Conservation (phyloP, 768 basidiomycete genomes). For the Cystofilobasidium capitatum region DNA sequence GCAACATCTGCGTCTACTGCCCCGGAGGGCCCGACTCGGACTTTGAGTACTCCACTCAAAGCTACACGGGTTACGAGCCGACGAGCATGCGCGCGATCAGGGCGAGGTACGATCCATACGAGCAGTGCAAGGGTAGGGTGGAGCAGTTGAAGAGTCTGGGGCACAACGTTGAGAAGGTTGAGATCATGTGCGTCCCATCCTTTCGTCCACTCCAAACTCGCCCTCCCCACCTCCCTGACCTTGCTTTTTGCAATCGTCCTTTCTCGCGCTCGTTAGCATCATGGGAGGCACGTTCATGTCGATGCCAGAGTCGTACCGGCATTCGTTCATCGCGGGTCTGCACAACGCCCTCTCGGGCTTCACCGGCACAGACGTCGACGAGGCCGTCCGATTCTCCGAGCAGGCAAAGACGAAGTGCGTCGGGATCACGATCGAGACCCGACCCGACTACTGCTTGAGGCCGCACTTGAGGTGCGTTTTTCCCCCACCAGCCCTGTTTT, state of each 20-base stretch:
- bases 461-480: constrained; percentile 78
- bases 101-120: constrained; percentile 91
- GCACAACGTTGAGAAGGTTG: constrained; percentile 91
- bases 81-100: constrained; percentile 99
- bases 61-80: constrained; percentile 84
- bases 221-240: not conserved
- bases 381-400: constrained; percentile 94
- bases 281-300: constrained; percentile 99
- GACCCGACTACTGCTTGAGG: constrained; percentile 93
- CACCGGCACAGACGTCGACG: constrained; percentile 85
- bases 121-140: constrained; percentile 87
- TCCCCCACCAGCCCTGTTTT: too few relatives aligned
- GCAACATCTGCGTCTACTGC: constrained; percentile 98
- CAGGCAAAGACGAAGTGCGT: constrained; percentile 97
- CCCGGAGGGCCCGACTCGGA: constrained; percentile 98
- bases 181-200: constrained; percentile 38
- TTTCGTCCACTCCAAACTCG: not conserved
- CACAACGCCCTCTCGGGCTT: constrained; percentile 95
- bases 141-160: constrained; percentile 94
- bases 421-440: constrained; percentile 96
- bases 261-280: constrained; percentile 70
- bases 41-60: constrained; percentile 93
- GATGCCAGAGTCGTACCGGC: constrained; percentile 93
- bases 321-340: constrained; percentile 84
- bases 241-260: not conserved